Base-by-base conservation (phyloP, 768 basidiomycete genomes). In the Amanita rimosa region DNA sequence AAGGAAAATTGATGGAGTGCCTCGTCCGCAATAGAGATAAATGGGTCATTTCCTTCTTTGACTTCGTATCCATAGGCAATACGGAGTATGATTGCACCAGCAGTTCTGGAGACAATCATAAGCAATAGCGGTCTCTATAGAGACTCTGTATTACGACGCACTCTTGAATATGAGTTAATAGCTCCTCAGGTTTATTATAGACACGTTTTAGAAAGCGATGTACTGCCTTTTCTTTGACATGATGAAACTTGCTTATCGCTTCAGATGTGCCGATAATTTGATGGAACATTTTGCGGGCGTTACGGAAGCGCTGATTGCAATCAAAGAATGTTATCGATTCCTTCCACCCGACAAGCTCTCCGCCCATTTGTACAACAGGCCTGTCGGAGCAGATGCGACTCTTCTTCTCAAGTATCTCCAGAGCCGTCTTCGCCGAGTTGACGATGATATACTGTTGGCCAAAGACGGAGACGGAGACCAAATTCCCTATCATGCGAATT, bases 351-450 rank as follows among this genome's bases (percentile, higher is more conserved):
- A 65, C 71, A 14, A 76, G 62, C 27, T 70, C 68, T 6, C 67
- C 69, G 7, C 66, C 65, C 67, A 73, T 70, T 27, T 61, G 62
- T 37, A 68, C 55, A 17, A 64, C 48, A 0, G 79, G 75, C 26
- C 79, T 65, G 56, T 79, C 76, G 9, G 79, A 80, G 55, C 78
- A 79, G 29, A 71, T 67, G n/a, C 67, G 61, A 27, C 78, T 72
- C 50, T 71, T 74, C 52, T 70, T 72, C 31, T 78, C 71, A 16
- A 79, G 69, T 60, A 78, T 62, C 24, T 76, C 71, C n/a, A 64
- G 54, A 4, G 75, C 75, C 1, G 56, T 48, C 16, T 68, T 56
- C 5, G 52, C 55, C 0, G 64, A 67, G 56, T 75, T 78, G 24
- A 78, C 27, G 48, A 78, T 57, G 24, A 78, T 42, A 34, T 74